A percentile compares a stretch with the other conserved stretches of the same genome.
Evolutionary conservation across 2,329 filamentous ascomycete species (phyloP).

Genomic region (Aspergillus ochraceoroseus): DNA sequence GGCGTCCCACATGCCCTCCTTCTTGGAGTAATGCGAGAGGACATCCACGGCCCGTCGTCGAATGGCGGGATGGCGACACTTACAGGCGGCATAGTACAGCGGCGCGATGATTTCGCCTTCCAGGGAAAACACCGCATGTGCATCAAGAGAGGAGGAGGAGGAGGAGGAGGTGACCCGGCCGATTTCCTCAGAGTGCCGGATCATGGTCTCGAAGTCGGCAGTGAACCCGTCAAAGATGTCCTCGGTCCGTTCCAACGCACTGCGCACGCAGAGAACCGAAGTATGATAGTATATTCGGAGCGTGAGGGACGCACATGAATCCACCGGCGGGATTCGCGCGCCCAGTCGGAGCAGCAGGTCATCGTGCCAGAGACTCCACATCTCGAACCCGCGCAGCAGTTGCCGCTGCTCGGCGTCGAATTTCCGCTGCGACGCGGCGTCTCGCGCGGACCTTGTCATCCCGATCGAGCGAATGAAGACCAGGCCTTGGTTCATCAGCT

Average conservation of each 20-base stretch:
- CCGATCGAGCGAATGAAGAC: conserved; percentile 14
- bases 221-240: conserved; percentile 13
- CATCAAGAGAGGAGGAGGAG: too few species aligned
- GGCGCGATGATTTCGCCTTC: conserved; percentile 32
- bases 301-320: conserved; percentile 16
- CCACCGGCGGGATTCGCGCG: background rate
- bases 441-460: conserved; percentile 2
- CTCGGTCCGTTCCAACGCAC: conserved; percentile 8
- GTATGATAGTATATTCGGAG: conserved; percentile 18
- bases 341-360: conserved; percentile 6
- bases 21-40: conserved; percentile 10
- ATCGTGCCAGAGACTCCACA: conserved; percentile 16
- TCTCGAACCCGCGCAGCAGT: conserved; percentile 1
- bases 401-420: conserved; percentile 5
- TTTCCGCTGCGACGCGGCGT: background rate
- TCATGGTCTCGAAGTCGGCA: conserved; percentile 11
- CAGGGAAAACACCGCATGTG: conserved; percentile 22
- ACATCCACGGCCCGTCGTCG: conserved; percentile 29
- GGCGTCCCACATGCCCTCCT: conserved; percentile 20
- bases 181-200: conserved; percentile 13
- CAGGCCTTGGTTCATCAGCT: conserved; percentile 14
- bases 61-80: conserved; percentile 31
- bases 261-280: conserved; percentile 12
- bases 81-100: conserved; percentile 32
- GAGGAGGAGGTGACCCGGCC: conserved; percentile 8